phyloP scores from a whole-genome alignment of 1,139 yeast genomes.

The Debaryomyces coudertii region DNA sequence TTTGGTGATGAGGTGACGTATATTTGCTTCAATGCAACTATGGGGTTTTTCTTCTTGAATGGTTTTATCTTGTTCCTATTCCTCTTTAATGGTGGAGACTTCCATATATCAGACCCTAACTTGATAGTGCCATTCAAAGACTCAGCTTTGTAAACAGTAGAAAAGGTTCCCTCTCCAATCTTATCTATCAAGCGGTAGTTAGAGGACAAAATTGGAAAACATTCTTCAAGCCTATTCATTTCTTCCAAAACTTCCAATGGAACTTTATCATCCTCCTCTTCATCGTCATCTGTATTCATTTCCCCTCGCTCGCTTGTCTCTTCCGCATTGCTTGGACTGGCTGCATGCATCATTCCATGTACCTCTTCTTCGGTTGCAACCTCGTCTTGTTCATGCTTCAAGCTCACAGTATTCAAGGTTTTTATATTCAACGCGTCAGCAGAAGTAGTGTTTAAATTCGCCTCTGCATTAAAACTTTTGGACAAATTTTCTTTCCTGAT shows the following conservation, averaged over 20 bases:
- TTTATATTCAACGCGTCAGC: background rate
- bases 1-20: constrained; percentile 95
- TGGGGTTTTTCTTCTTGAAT: constrained; percentile 41
- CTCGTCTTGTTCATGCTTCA: background rate
- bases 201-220: constrained; percentile 63
- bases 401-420: background rate
- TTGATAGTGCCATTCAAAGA: constrained; percentile 55
- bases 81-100: constrained; percentile 47
- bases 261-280: constrained; percentile 47
- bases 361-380: background rate
- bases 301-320: constrained; percentile 19
- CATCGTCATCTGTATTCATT: constrained; percentile 11
- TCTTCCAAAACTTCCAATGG: constrained; percentile 63
- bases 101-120: constrained; percentile 47
- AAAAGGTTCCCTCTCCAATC: constrained; percentile 95
- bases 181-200: constrained; percentile 74
- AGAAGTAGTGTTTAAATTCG: background rate
- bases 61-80: constrained; percentile 15
- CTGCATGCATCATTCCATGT: background rate
- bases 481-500: constrained; percentile 15
- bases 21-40: constrained; percentile 90
- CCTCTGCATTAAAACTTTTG: constrained; percentile 3
- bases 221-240: constrained; percentile 60
- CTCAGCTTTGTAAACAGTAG: constrained; percentile 87
- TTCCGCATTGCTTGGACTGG: constrained; percentile 19